Conservation (phyloP, 108 stramenopile species). For the Pseudonitzschia pungens region DNA sequence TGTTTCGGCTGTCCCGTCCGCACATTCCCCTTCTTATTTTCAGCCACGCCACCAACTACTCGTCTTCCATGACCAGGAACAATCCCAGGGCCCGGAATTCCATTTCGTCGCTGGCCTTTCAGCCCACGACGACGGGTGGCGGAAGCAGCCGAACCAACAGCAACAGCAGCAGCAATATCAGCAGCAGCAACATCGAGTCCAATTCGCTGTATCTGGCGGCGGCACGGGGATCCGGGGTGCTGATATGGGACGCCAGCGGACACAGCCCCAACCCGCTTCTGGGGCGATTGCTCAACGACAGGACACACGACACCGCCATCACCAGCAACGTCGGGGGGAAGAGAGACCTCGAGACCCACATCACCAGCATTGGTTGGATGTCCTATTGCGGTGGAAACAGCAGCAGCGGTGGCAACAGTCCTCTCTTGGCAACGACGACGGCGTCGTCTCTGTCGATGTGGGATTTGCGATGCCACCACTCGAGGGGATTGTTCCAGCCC, state of each 20-base stretch:
- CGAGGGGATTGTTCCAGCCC: conserved; percentile 46
- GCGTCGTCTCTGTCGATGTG: conserved; percentile 51
- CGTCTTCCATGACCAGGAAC: background rate
- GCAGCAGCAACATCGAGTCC: background rate
- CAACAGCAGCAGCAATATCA: background rate
- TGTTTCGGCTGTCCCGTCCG: conserved; percentile 41
- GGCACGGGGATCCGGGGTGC: conserved; percentile 59
- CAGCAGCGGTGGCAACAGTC: background rate
- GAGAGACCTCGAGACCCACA: conserved; percentile 8
- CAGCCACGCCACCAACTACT: conserved; percentile 36
- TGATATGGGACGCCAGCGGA: conserved; percentile 82
- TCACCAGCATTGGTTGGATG: conserved; percentile 53
- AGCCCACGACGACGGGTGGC: conserved; percentile 15
- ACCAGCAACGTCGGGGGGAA: background rate
- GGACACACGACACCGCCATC: conserved; percentile 13
- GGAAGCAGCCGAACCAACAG: background rate
- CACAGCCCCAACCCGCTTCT: conserved; percentile 65
- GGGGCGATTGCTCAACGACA: conserved; percentile 54
- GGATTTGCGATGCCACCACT: conserved; percentile 55
- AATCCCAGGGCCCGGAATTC: conserved; percentile 8
- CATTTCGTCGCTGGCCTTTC: conserved; percentile 36
- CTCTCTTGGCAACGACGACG: conserved; percentile 48
- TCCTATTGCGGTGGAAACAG: conserved; percentile 16
- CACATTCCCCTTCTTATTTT: conserved; percentile 46
- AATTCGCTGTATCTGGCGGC: conserved; percentile 57